Evolutionary conservation across 331 rosid genomes (phyloP).

Genomic region (Telfairia occidentalis): DNA sequence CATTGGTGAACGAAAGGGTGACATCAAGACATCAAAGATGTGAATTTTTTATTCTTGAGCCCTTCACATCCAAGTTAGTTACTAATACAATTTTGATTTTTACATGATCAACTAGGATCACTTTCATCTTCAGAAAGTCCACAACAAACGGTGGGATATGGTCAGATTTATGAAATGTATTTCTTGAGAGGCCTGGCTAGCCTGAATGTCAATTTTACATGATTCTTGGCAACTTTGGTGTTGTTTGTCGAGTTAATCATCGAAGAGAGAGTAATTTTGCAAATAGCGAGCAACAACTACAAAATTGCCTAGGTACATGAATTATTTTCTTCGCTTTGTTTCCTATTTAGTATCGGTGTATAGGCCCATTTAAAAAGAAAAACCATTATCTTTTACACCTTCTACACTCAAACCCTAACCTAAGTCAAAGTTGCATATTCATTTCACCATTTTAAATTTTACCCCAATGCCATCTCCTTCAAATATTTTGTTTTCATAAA

Average conservation of each 20-base stretch:
- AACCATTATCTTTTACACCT: too few relatives aligned
- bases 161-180: slow-evolving; percentile 71
- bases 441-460: too few relatives aligned
- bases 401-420: too few relatives aligned
- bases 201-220: slow-evolving; percentile 97
- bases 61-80: background rate
- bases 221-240: slow-evolving; percentile 96
- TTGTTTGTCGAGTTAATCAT: slow-evolving; percentile 90
- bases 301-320: too few relatives aligned
- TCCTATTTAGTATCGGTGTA: too few relatives aligned
- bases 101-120: slow-evolving; percentile 84
- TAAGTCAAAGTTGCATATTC: too few relatives aligned
- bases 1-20: slow-evolving; percentile 66
- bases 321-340: too few relatives aligned
- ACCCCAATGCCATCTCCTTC: too few relatives aligned
- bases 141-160: slow-evolving; percentile 53
- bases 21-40: slow-evolving; percentile 55
- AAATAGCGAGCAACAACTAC: too few relatives aligned
- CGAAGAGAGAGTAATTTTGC: slow-evolving; percentile 70
- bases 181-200: slow-evolving; percentile 96
- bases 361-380: too few relatives aligned
- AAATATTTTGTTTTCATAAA: too few relatives aligned
- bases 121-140: slow-evolving; percentile 58
- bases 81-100: slow-evolving; percentile 23
- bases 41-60: slow-evolving; percentile 9